Conservation (phyloP, 306 rosid species). For the Dalbergia oliveri region DNA sequence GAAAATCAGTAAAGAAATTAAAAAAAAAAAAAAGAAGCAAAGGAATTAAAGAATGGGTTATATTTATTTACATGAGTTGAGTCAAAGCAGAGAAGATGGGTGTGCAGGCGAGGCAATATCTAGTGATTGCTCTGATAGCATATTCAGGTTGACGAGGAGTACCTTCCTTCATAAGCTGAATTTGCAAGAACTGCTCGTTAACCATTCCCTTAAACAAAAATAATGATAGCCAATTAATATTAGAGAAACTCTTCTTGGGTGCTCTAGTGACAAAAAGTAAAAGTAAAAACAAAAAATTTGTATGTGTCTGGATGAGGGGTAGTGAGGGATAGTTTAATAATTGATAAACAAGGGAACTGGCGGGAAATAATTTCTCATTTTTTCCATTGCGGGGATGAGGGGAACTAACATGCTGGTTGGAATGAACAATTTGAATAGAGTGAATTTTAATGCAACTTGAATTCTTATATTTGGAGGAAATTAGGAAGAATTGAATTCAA, state of each 20-base stretch:
- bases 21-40: background rate
- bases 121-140: conserved; percentile 26
- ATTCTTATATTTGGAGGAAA: no score
- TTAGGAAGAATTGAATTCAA: no score
- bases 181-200: conserved; percentile 22
- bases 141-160: background rate
- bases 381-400: no score
- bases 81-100: conserved; percentile 7
- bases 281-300: no score
- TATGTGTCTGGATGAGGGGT: no score
- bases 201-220: conserved; percentile 5
- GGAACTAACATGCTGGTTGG: no score
- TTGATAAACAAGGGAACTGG: no score
- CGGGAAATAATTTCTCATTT: no score
- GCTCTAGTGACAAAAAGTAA: no score
- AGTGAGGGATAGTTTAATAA: no score
- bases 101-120: background rate
- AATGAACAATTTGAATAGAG: no score
- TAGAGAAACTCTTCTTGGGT: background rate
- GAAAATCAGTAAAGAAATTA: background rate
- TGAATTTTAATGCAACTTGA: no score
- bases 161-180: conserved; percentile 13
- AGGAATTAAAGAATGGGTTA: background rate
- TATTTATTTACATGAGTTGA: conserved; percentile 1
- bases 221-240: background rate